These are phyloP conservation scores for Diaporthe eres DNA, from an alignment of 2,329 filamentous ascomycete species.

Conservation along the genomic window DNA sequence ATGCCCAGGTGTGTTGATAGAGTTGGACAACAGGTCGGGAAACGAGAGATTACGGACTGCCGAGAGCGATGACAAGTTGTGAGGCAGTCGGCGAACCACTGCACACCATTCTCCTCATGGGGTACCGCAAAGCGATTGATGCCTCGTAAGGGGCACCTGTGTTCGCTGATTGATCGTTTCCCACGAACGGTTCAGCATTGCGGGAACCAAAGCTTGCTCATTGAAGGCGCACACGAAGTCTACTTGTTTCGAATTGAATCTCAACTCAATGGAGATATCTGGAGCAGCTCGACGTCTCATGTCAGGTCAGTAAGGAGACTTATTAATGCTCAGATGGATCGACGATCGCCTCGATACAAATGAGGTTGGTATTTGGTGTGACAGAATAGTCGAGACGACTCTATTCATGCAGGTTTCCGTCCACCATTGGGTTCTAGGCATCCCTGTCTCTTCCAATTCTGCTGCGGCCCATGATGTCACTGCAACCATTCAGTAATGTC, in stretches of 20 bases:
- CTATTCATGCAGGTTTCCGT: slow-evolving; percentile 11
- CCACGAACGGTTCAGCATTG: too few species aligned
- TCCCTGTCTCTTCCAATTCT: background rate
- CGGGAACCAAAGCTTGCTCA: background rate
- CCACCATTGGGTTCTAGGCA: background rate
- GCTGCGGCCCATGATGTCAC: slow-evolving; percentile 2
- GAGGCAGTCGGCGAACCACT: background rate
- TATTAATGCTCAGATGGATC: background rate
- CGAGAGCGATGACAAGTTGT: background rate
- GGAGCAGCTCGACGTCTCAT: background rate
- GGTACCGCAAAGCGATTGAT: background rate
- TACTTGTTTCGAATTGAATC: too few species aligned
- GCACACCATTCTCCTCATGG: background rate
- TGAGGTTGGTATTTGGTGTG: background rate
- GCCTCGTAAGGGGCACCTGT: background rate
- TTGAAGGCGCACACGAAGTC: background rate
- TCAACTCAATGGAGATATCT: background rate
- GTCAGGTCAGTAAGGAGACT: background rate
- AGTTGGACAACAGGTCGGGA: background rate
- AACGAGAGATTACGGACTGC: background rate
- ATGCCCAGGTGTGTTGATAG: background rate
- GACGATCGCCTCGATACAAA: background rate
- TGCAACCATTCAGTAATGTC: background rate
- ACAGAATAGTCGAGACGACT: background rate
- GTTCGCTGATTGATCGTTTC: too few species aligned